Evolutionary conservation across 306 rosid genomes (phyloP).

Genomic region (Citrullus colocynthis): DNA sequence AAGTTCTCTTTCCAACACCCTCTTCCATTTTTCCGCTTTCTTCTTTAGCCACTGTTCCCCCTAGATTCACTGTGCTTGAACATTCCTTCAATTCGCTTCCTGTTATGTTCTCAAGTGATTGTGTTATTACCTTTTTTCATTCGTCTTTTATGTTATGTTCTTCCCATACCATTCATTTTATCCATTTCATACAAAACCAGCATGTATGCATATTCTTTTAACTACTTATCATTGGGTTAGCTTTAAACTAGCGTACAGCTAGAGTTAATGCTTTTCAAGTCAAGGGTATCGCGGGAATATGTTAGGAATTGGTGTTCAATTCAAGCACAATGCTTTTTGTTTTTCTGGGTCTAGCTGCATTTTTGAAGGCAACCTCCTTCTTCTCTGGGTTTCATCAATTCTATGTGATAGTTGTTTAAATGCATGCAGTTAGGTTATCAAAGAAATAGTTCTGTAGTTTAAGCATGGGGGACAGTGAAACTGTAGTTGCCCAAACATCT

Average conservation of each 20-base stretch:
- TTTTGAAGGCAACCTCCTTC: not conserved
- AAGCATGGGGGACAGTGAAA: slow-evolving; percentile 67
- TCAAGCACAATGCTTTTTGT: not conserved
- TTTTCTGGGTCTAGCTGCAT: not conserved
- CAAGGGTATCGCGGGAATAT: not conserved
- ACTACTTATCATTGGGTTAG: not conserved
- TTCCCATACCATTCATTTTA: not conserved
- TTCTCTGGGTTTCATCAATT: not conserved
- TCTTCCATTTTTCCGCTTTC: not conserved
- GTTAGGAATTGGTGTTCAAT: not conserved
- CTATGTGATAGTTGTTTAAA: not conserved
- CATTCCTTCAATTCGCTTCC: not conserved
- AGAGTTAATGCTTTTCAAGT: not conserved
- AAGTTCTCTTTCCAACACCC: not conserved
- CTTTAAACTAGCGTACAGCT: not conserved
- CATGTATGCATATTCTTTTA: not conserved
- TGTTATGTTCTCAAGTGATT: not conserved
- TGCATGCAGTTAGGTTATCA: slow-evolving; percentile 14
- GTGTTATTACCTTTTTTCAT: not conserved
- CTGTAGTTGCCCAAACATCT: slow-evolving; percentile 45
- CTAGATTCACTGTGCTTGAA: not conserved
- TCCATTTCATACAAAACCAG: not conserved
- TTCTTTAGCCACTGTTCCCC: not conserved
- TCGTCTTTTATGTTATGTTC: too few species aligned
- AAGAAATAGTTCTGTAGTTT: slow-evolving; percentile 10